Evolutionary conservation across 78 protist genomes (phyloP), one percentile per base, ranked within the genome.

Genomic region (Dictyostelium purpureum): DNA sequence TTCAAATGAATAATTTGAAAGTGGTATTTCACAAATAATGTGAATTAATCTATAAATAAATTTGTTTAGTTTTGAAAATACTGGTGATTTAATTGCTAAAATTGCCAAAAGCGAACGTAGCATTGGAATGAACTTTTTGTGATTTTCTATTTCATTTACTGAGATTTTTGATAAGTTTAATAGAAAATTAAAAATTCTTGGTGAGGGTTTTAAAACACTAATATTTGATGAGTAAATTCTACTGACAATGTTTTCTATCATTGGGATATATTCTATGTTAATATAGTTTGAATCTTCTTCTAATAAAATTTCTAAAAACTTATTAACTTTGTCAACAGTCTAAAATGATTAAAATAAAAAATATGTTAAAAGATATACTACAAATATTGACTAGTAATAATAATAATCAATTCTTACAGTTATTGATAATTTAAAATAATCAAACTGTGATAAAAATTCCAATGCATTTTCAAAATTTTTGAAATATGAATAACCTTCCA

Each of bases 391-490:
- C n/a, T n/a, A n/a, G n/a, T n/a, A n/a, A n/a, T n/a, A n/a, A n/a
- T n/a, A n/a, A 49, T 49, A 49, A 49, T 49, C 11, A 61, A 61
- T 61, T 19, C 76, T 10, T 67, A 40, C 76, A 16, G 47, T 40
- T 9, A 40, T 69, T 69, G 76, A 69, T 69, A 69, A 69, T 69
- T 69, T 69, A 69, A 40, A 69, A 69, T 69, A 69, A 69, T 69
- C 76, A 69, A 69, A 69, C 40, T 42, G 47, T n/a, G 47, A 35
- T 69, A 69, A 40, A 69, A 40, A 69, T 31, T 69, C 76, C 16
- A 69, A 40, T 10, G 49, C 52, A 69, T 69, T 69, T 42, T 69
- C 56, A 69, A 69, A 69, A n/a, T 69, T 42, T 69, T 69, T 35
- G 5, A 69, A 69, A 69, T 69, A 69, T 11, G 56, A 35, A 40